A percentile compares a stretch with the other conserved stretches of the same genome.
These are phyloP conservation scores for Cenococcum geophilum DNA, from an alignment of 495 filamentous ascomycete genomes.

Conservation along the genomic window DNA sequence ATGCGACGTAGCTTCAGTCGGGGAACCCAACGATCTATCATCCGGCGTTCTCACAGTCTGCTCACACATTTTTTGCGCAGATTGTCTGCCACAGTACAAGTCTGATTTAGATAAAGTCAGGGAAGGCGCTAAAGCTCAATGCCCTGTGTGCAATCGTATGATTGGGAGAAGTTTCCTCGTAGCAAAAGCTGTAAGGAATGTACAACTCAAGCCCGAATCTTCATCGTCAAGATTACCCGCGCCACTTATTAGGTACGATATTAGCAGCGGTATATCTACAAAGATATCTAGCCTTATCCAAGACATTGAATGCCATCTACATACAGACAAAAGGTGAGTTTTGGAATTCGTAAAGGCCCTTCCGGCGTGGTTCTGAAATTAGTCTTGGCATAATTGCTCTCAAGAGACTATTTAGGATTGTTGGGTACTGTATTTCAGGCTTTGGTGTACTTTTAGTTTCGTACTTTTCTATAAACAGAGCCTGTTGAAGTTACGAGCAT, in stretches of 20 bases:
- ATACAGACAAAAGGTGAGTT: too few relatives aligned
- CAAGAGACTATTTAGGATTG: neutral
- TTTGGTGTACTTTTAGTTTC: too few relatives aligned
- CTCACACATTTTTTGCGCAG: conserved; percentile 10
- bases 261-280: too few relatives aligned
- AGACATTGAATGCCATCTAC: too few relatives aligned
- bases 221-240: neutral
- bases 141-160: neutral
- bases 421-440: too few relatives aligned
- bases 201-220: neutral
- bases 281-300: too few relatives aligned
- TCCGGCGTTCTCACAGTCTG: neutral
- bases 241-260: too few relatives aligned
- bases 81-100: neutral
- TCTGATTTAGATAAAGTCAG: neutral
- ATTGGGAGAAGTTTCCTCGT: neutral
- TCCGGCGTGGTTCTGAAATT: neutral
- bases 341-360: too few relatives aligned
- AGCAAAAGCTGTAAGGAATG: neutral
- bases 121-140: neutral
- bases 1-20: conserved; percentile 6
- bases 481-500: neutral
- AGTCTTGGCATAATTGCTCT: neutral
- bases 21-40: neutral
- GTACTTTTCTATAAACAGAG: neutral